phyloP scores from a whole-genome alignment of 2,329 filamentous ascomycete species.

The Microsporum ferrugineum region DNA sequence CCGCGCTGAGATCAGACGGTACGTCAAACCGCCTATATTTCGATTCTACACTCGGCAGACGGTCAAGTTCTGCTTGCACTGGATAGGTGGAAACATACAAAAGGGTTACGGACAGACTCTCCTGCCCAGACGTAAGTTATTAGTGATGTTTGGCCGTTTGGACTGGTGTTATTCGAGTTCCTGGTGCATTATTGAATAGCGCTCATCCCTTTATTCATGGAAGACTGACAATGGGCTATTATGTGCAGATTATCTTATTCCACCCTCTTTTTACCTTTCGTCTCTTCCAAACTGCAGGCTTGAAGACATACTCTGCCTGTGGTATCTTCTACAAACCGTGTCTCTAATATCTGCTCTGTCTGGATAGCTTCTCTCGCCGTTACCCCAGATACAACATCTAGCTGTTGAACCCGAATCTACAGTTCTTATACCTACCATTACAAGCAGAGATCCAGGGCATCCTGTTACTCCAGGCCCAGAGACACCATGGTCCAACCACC shows the following conservation, averaged over 20 bases:
- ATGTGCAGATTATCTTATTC: not conserved
- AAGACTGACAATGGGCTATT: not conserved
- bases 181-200: not conserved
- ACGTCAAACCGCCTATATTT: not conserved
- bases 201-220: not conserved
- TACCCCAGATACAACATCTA: not conserved
- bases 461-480: not conserved
- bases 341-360: not conserved
- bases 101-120: not conserved
- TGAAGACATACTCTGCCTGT: not conserved
- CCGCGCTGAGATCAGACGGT: not conserved
- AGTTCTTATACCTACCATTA: not conserved
- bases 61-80: not conserved
- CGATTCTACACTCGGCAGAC: not conserved
- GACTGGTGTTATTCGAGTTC: not conserved
- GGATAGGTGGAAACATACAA: not conserved
- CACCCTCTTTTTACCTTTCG: not conserved
- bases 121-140: not conserved
- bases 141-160: not conserved
- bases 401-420: not conserved
- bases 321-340: not conserved
- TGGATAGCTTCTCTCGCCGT: not conserved
- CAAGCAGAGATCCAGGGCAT: not conserved
- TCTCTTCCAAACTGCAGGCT: not conserved
- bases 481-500: constrained; percentile 34